Base-by-base conservation (phyloP, 2,329 filamentous ascomycete species). In the Calcarisporium arbuscula region DNA sequence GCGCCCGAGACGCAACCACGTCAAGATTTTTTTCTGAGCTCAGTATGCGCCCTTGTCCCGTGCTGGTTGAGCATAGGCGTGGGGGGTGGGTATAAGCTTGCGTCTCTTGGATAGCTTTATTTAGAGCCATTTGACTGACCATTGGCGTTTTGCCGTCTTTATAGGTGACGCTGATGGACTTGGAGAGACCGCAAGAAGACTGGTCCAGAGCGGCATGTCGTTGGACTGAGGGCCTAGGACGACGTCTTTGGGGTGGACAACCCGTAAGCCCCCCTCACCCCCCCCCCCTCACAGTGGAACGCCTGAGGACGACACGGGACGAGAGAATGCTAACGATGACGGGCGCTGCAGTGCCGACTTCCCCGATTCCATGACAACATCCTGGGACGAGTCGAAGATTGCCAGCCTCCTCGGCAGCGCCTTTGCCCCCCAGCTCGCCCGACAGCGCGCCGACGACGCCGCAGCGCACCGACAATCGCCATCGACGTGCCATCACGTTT, bases 21-120 rank as follows among this genome's bases (percentile, higher is more conserved):
- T 98, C 53, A 92, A 94, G 64, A 94, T 98, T 43, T 65, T 96
- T 36, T 98, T 63, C 66, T 98, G 44, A 94, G 85, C 61, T 90
- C 80, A 46, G 85, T 81, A 57, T 30, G 52, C 30, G 25, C 22
- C 3, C 29, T 28, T 32, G 19, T 17, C 28, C 4, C n/a, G 8
- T 5, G 12, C 10, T 7, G 22, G 12, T 32, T 15, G 18, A 10
- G 18, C 18, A 23, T 12, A 11, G 30, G 25, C 15, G 16, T 18
- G 4, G 9, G 16, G 4, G 30, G 17, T 6, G 30, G 11, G 19
- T 6, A 23, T 12, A 8, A 14, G 26, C 16, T 23, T 36, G 3
- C 12, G 6, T 25, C 21, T 8, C 4, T 31, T n/a, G n/a, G n/a
- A n/a, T n/a, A n/a, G n/a, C n/a, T n/a, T n/a, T n/a, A n/a, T n/a